phyloP scores from a whole-genome alignment of 257 asterid species.

The Datura wrightii region DNA sequence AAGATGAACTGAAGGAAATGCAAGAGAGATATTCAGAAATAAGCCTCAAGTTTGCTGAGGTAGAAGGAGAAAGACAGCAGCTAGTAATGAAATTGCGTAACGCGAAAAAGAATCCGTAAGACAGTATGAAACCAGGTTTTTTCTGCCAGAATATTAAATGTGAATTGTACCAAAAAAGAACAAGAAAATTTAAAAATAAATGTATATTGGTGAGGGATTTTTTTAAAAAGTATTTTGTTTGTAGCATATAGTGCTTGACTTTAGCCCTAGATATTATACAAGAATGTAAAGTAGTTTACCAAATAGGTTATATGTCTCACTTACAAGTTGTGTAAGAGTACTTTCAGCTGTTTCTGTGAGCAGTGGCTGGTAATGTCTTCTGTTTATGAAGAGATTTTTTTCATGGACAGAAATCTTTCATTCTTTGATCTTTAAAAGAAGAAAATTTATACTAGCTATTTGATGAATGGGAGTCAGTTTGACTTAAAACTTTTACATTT shows the following conservation, averaged over 20 bases:
- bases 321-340: conserved; percentile 6
- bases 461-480: background rate
- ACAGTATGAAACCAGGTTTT: conserved; percentile 33
- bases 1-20: conserved; percentile 86
- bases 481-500: background rate
- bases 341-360: conserved; percentile 27
- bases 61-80: conserved; percentile 95
- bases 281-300: conserved; percentile 25
- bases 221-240: conserved; percentile 2
- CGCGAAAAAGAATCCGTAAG: conserved; percentile 56
- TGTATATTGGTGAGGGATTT: conserved; percentile 50
- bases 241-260: conserved; percentile 40
- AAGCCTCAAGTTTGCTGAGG: conserved; percentile 98
- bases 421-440: background rate
- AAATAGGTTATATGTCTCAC: conserved; percentile 19
- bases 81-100: conserved; percentile 92
- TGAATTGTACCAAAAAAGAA: conserved; percentile 36
- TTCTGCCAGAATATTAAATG: conserved; percentile 34
- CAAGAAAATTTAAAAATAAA: background rate
- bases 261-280: conserved; percentile 20
- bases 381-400: background rate
- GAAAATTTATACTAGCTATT: background rate
- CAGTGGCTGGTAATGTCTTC: background rate
- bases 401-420: background rate
- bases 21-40: conserved; percentile 96